These are phyloP conservation scores for Rhodamnia argentea DNA, from an alignment of 345 rosid genomes.

Conservation along the genomic window DNA sequence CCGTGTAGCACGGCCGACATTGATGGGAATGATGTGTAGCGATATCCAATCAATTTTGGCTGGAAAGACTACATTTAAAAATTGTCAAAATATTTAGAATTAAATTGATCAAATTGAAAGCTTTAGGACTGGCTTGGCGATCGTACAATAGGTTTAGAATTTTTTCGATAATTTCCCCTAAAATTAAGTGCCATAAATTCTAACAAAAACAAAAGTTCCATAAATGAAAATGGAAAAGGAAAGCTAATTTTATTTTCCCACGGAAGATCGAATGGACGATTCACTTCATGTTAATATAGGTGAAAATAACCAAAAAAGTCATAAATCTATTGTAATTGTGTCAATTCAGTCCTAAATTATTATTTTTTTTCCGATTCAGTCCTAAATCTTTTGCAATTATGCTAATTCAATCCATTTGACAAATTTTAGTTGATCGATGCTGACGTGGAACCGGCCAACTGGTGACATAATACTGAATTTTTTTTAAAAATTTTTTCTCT, in stretches of 20 bases:
- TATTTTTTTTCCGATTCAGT: no score
- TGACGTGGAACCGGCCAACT: no score
- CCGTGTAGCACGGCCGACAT: rapidly evolving
- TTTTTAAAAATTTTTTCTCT: no score
- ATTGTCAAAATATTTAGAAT: neutral
- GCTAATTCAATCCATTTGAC: no score
- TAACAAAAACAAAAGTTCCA: neutral
- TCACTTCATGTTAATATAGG: neutral
- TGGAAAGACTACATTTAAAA: neutral
- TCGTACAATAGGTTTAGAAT: neutral
- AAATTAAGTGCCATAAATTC: neutral
- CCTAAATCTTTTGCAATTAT: no score
- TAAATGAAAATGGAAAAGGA: neutral
- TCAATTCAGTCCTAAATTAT: no score
- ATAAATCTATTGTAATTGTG: no score
- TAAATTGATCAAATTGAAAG: neutral
- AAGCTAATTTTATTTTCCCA: neutral
- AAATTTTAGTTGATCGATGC: no score
- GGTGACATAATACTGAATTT: no score
- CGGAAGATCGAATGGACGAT: neutral
- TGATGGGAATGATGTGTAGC: no score
- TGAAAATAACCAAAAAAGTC: no score
- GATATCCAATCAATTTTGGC: neutral
- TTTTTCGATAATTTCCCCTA: neutral
- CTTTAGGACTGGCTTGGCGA: neutral